A percentile compares a stretch with the other conserved stretches of the same genome.
phyloP scores from a whole-genome alignment of 2,329 filamentous ascomycete genomes.

The Cladosporium cucumerinum region DNA sequence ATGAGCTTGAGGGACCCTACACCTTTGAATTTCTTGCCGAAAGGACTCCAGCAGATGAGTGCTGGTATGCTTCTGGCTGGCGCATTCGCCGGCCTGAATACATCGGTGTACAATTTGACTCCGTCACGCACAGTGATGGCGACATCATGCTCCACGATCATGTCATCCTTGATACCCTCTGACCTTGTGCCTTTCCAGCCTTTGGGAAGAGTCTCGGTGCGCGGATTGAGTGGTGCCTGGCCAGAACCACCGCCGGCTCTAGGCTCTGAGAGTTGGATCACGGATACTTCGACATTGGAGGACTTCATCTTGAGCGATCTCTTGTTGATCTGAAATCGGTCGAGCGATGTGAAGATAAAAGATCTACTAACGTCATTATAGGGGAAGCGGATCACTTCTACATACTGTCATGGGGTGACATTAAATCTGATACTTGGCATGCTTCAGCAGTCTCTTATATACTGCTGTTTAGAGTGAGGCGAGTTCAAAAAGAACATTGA shows the following conservation, averaged over 20 bases:
- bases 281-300: not conserved
- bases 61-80: not conserved
- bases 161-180: not conserved
- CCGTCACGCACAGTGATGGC: slow-evolving; percentile 5
- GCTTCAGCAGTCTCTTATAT: too few relatives aligned
- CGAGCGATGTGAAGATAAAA: not conserved
- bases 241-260: not conserved
- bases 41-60: slow-evolving; percentile 9
- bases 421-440: too few relatives aligned
- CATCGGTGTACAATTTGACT: not conserved
- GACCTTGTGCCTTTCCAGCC: slow-evolving; percentile 5
- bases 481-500: too few relatives aligned
- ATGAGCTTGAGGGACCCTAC: not conserved
- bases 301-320: not conserved
- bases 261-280: not conserved
- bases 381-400: too few relatives aligned
- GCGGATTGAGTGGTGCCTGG: slow-evolving; percentile 1
- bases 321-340: not conserved
- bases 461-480: too few relatives aligned
- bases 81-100: slow-evolving; percentile 4
- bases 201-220: slow-evolving; percentile 1
- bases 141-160: slow-evolving; percentile 6
- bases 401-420: too few relatives aligned
- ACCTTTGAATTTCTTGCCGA: slow-evolving; percentile 12
- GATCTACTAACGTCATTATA: too few relatives aligned